Percentiles rank a stretch among this genome's conserved stretches.
phyloP scores from a whole-genome alignment of 371 early-diverging fungal genomes.

The Entomophthora muscae region DNA sequence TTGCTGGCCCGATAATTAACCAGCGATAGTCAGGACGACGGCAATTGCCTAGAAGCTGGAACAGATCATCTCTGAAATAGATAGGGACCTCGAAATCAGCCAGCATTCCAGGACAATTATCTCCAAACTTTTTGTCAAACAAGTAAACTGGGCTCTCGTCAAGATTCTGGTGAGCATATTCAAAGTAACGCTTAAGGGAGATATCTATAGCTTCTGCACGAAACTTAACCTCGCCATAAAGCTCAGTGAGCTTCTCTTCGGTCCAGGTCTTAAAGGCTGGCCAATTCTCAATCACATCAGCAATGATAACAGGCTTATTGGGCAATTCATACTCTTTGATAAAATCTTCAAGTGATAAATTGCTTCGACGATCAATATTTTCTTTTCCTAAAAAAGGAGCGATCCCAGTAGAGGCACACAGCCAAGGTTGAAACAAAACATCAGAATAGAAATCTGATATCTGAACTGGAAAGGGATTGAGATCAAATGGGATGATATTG shows the following conservation, averaged over 20 bases:
- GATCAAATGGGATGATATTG: not conserved
- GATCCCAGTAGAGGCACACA: slow-evolving; percentile 26
- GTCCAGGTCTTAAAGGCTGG: slow-evolving; percentile 28
- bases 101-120: slow-evolving; percentile 20
- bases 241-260: slow-evolving; percentile 19
- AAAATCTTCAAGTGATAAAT: slow-evolving; percentile 22
- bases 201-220: slow-evolving; percentile 41
- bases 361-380: slow-evolving; percentile 26
- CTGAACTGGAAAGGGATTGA: slow-evolving; percentile 10
- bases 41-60: slow-evolving; percentile 22
- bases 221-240: slow-evolving; percentile 22
- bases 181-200: slow-evolving; percentile 24
- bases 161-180: slow-evolving; percentile 20
- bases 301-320: slow-evolving; percentile 35
- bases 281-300: slow-evolving; percentile 35
- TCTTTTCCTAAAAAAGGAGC: slow-evolving; percentile 25
- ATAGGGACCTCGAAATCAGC: slow-evolving; percentile 32
- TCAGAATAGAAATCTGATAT: slow-evolving; percentile 31
- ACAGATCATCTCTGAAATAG: slow-evolving; percentile 40
- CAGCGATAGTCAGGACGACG: slow-evolving; percentile 46
- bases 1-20: slow-evolving; percentile 45
- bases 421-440: slow-evolving; percentile 29
- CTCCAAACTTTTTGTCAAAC: slow-evolving; percentile 42
- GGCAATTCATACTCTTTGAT: slow-evolving; percentile 25
- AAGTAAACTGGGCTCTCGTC: slow-evolving; percentile 44